Base-by-base conservation (phyloP, 352 stramenopile species). In the Phytopythium cucurbitacearum region DNA sequence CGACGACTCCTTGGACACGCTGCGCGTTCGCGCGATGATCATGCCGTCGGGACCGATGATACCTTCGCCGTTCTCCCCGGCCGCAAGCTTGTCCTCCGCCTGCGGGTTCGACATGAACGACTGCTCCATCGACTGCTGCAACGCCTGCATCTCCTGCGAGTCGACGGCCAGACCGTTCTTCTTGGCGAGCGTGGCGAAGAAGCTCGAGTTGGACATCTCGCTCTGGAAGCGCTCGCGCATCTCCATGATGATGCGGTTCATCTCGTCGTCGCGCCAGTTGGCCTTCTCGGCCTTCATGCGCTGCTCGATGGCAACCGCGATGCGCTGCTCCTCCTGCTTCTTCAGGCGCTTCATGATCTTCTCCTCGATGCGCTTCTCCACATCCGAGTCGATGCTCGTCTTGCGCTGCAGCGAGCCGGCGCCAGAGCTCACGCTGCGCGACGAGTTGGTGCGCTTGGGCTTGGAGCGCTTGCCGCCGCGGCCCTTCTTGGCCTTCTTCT, bases 231-330 rank as follows among this genome's bases (percentile, higher is more conserved):
- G 80, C 56, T 91, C 82, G 37, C 84, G 78, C 80, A 94, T 91
- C 59, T 94, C 81, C 72, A 91, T 89, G 56, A 91, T 91, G 54
- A 94, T 94, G 47, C 82, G 82, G 65, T 94, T 94, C 84, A 94
- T 94, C 62, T 94, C 84, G 42, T 89, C 84, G 56, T 94, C 84
- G 39, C 77, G 78, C 84, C 84, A 94, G 48, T 83, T 90, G n/a
- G 84, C 84, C 56, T 94, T 94, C 39, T 89, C 80, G 35, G 77
- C 73, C 36, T 69, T 66, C 84, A 94, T 94, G 39, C 84, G 84
- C 41, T 80, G 59, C 68, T 94, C 84, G 39, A 94, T 94, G 16
- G 84, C 84, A 51, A 80, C 71, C 9, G 84, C 78, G 48, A 94
- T 94, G 40, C 84, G 81, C 50, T 76, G 82, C 62, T 94, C 84